phyloP scores from a whole-genome alignment of 2,329 filamentous ascomycete genomes.

The Monosporascus cannonballus region DNA sequence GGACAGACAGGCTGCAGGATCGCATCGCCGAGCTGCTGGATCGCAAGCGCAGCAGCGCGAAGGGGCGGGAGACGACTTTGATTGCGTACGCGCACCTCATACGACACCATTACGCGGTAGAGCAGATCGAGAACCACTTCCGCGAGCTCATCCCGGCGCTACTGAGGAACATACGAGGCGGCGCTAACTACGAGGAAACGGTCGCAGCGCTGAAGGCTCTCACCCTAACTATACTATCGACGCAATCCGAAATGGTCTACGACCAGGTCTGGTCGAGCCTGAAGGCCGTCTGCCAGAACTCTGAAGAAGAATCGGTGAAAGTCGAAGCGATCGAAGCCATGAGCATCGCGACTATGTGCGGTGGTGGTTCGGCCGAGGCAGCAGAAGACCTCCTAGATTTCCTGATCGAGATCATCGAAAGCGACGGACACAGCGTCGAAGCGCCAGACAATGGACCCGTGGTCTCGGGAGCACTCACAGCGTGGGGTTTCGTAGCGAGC shows the following conservation, averaged over 20 bases:
- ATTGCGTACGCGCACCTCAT: slow-evolving; percentile 57
- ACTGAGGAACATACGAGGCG: slow-evolving; percentile 63
- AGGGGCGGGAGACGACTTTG: slow-evolving; percentile 62
- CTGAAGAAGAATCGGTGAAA: slow-evolving; percentile 59
- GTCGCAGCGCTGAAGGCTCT: slow-evolving; percentile 67
- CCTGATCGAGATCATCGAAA: slow-evolving; percentile 70
- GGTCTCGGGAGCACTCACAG: slow-evolving; percentile 68
- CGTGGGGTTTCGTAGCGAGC: slow-evolving; percentile 76
- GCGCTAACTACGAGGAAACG: slow-evolving; percentile 62
- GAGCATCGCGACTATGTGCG: slow-evolving; percentile 66
- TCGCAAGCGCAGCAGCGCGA: slow-evolving; percentile 70
- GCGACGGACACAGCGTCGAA: slow-evolving; percentile 67
- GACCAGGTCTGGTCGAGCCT: slow-evolving; percentile 52
- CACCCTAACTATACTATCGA: slow-evolving; percentile 62
- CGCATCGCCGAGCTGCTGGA: slow-evolving; percentile 65
- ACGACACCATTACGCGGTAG: slow-evolving; percentile 60
- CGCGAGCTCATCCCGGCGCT: slow-evolving; percentile 60
- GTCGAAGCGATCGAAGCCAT: slow-evolving; percentile 68
- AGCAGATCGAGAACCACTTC: slow-evolving; percentile 53
- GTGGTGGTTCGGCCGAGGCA: slow-evolving; percentile 63
- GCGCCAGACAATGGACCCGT: slow-evolving; percentile 65
- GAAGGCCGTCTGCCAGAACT: slow-evolving; percentile 60
- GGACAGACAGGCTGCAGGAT: slow-evolving; percentile 57
- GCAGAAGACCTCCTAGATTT: slow-evolving; percentile 68
- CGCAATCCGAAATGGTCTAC: slow-evolving; percentile 59